Evolutionary conservation across 495 filamentous ascomycete genomes (phyloP).

Genomic region (Collariella sp.): DNA sequence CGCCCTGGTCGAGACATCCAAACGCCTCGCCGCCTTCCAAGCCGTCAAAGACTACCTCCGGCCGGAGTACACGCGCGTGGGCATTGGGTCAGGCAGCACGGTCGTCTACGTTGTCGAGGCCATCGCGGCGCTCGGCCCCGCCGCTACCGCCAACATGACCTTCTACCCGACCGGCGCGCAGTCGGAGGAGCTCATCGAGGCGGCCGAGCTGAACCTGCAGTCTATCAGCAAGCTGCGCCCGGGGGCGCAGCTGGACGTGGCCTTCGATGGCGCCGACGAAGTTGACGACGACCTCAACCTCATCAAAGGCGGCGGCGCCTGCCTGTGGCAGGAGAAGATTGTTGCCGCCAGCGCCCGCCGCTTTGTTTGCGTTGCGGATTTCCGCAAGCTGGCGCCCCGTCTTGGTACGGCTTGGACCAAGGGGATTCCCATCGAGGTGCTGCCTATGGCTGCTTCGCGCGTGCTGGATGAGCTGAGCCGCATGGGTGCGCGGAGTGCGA

Average conservation of each 20-base stretch:
- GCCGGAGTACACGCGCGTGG: constrained; percentile 61
- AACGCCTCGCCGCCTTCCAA: constrained; percentile 70
- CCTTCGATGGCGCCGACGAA: constrained; percentile 94
- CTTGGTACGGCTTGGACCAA: constrained; percentile 70
- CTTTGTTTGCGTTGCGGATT: constrained; percentile 92
- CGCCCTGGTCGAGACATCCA: constrained; percentile 63
- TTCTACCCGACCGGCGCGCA: constrained; percentile 93
- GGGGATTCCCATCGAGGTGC: constrained; percentile 85
- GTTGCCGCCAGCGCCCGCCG: constrained; percentile 77
- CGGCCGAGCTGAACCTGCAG: constrained; percentile 65
- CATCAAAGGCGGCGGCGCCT: constrained; percentile 95
- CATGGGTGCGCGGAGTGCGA: constrained; percentile 62
- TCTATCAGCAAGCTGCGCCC: constrained; percentile 65
- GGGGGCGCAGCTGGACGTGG: constrained; percentile 54
- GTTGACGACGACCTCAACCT: constrained; percentile 91
- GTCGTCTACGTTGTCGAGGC: constrained; percentile 94
- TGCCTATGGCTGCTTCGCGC: constrained; percentile 64
- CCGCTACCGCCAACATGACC: constrained; percentile 52
- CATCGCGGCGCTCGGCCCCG: constrained; percentile 61
- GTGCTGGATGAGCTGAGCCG: constrained; percentile 58
- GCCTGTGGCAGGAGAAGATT: constrained; percentile 95
- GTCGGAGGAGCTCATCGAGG: constrained; percentile 70
- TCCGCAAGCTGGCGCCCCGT: constrained; percentile 70
- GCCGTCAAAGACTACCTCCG: constrained; percentile 83
- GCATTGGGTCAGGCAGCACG: constrained; percentile 89